Evolutionary conservation across 352 stramenopile species (phyloP), one percentile per base, ranked within the genome.

Genomic region (Peronospora tabacina): DNA sequence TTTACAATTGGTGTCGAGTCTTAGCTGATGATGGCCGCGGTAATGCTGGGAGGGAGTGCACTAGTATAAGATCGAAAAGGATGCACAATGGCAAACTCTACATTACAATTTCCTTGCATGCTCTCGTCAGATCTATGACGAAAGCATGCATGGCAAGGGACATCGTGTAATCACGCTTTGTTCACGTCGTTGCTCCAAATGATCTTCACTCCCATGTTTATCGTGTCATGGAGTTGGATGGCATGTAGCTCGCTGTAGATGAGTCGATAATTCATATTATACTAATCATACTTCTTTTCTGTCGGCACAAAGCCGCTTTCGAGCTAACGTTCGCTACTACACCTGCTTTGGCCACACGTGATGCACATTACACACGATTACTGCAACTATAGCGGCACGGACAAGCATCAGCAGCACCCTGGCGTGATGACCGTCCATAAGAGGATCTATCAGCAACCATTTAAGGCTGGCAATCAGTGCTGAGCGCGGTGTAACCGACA

Each of bases 31-130:
- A 26, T 6, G 20, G 22, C 22, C 22, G n/a, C n/a, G n/a, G n/a
- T n/a, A n/a, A 26, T 26, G 22, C 22, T 26, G 19, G 19, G 19
- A 22, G 1, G 19, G 19, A 22, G 19, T 22, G 19, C 19, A 22
- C 19, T 22, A 22, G 1, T 3, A 22, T 26, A 26, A 26, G 2
- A 5, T 26, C 22, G 22, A 26, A 5, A 5, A 26, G 7, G 3
- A 22, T 30, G 49, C 65, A 85, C 46, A 72, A 89, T 44, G 69
- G 55, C 51, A 90, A 85, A 49, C 80, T 89, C 58, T 91, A 88
- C 68, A 87, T 89, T 49, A 91, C 81, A 33, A 85, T 91, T 54
- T 81, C 88, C 43, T 84, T 88, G 72, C 74, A 88, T 32, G 75
- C 76, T 2, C 46, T 45, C 3, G 71, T 26, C 22, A 26, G 22